Conservation (phyloP, 441 rosid genomes). For the Corymbia citriodora region DNA sequence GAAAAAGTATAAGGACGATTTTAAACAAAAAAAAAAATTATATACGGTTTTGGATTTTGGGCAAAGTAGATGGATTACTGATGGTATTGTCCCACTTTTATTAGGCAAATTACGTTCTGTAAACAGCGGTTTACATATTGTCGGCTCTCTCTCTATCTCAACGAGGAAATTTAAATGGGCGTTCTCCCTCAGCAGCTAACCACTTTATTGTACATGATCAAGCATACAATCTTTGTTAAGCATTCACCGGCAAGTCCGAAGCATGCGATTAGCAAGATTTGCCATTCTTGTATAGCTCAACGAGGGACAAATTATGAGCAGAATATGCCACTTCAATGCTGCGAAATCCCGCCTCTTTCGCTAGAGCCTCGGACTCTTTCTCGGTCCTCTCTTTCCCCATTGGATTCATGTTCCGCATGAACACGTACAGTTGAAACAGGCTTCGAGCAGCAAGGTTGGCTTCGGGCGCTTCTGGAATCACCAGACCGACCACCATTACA, state of each 20-base stretch:
- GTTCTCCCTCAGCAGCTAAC: not conserved
- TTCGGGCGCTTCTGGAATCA: slow-evolving; percentile 28
- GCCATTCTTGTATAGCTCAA: slow-evolving; percentile 30
- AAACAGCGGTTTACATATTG: not conserved
- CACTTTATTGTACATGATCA: not conserved
- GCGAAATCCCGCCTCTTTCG: slow-evolving; percentile 28
- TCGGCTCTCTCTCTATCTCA: not conserved
- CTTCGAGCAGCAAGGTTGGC: slow-evolving; percentile 12
- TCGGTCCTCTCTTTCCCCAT: slow-evolving; percentile 35
- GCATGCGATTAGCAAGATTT: not conserved
- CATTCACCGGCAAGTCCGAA: not conserved
- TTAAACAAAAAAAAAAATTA: not conserved
- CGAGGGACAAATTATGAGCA: slow-evolving; percentile 28
- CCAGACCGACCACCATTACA: slow-evolving; percentile 13
- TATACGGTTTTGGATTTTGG: not conserved
- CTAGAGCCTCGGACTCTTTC: slow-evolving; percentile 28
- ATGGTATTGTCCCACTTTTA: not conserved
- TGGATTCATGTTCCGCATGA: slow-evolving; percentile 21
- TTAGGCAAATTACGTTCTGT: not conserved
- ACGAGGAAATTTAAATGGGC: not conserved
- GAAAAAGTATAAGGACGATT: not conserved
- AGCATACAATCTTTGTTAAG: not conserved
- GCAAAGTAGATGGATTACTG: not conserved
- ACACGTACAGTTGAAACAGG: slow-evolving; percentile 32
- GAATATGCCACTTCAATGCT: slow-evolving; percentile 23